phyloP scores from a whole-genome alignment of 1,284 basidiomycete genomes.

The Apiotrichum veenhuisii region DNA sequence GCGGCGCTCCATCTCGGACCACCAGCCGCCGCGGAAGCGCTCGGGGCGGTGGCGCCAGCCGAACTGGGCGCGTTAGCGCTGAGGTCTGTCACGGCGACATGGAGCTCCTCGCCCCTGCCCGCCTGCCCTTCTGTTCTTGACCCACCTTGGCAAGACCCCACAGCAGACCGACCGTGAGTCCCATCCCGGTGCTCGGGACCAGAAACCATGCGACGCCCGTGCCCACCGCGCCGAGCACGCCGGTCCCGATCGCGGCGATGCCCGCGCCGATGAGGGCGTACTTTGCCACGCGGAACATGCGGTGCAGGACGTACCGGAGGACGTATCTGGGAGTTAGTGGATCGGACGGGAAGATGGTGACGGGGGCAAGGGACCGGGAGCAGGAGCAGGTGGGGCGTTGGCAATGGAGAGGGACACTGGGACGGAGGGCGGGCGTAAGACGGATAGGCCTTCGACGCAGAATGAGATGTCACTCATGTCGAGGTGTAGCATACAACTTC shows the following conservation, averaged over 20 bases:
- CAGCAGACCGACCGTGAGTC: conserved; percentile 41
- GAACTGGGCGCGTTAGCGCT: conserved; percentile 28
- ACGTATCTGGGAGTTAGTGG: conserved; percentile 36
- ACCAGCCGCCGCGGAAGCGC: conserved; percentile 35
- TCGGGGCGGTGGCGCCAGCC: conserved; percentile 43
- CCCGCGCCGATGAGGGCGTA: conserved; percentile 45
- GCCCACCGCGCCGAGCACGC: conserved; percentile 41
- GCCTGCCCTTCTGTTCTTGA: neutral
- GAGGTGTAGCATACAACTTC: too few species aligned
- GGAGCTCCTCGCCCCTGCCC: too few species aligned
- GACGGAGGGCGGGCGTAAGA: too few species aligned
- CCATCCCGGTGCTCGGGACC: conserved; percentile 38
- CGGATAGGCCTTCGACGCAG: too few species aligned
- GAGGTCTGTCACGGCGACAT: neutral
- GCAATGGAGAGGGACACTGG: too few species aligned
- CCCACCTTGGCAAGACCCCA: conserved; percentile 43
- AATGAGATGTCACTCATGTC: too few species aligned
- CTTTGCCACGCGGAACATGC: conserved; percentile 47
- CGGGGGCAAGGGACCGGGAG: too few species aligned
- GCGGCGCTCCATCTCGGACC: conserved; percentile 29
- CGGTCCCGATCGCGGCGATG: conserved; percentile 40
- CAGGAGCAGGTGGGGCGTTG: too few species aligned
- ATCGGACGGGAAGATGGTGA: neutral
- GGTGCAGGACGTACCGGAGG: conserved; percentile 43
- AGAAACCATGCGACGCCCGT: conserved; percentile 46